Evolutionary conservation across 2,329 filamentous ascomycete species (phyloP).

Genomic region (Pseudogymnoascus sp.): DNA sequence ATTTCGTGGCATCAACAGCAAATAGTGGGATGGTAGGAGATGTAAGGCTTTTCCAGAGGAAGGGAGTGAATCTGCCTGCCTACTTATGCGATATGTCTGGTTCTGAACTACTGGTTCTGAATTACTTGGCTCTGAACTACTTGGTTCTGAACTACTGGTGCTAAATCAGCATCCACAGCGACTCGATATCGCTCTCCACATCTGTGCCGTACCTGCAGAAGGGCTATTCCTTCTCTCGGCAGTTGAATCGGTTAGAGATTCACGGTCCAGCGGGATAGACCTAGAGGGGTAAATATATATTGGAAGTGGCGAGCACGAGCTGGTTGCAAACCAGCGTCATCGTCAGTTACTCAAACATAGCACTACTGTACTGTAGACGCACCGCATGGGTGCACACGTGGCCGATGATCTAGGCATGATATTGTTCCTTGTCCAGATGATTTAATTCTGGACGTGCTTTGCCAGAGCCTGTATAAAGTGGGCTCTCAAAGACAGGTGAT

Average conservation of each 20-base stretch:
- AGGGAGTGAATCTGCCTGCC: background rate
- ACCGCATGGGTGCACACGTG: constrained; percentile 5
- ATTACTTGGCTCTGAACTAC: background rate
- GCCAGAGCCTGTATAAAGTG: background rate
- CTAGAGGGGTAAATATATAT: background rate
- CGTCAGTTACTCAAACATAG: background rate
- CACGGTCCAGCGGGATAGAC: background rate
- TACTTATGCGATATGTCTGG: background rate
- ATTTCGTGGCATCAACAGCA: background rate
- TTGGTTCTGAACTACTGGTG: background rate
- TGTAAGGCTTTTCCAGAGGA: background rate
- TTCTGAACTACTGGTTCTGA: background rate
- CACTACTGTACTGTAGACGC: background rate
- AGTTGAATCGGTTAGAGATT: background rate
- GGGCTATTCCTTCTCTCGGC: background rate
- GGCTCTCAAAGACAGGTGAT: background rate
- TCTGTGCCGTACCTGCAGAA: constrained; percentile 2
- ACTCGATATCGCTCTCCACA: background rate
- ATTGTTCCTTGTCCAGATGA: background rate
- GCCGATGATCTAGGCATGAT: background rate
- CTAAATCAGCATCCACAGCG: background rate
- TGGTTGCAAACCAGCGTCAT: constrained; percentile 1
- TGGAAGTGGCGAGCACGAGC: background rate
- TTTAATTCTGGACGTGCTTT: background rate
- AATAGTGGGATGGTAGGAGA: background rate